Evolutionary conservation across 1,284 basidiomycete species (phyloP).

Genomic region (Ceratobasidium sp.): DNA sequence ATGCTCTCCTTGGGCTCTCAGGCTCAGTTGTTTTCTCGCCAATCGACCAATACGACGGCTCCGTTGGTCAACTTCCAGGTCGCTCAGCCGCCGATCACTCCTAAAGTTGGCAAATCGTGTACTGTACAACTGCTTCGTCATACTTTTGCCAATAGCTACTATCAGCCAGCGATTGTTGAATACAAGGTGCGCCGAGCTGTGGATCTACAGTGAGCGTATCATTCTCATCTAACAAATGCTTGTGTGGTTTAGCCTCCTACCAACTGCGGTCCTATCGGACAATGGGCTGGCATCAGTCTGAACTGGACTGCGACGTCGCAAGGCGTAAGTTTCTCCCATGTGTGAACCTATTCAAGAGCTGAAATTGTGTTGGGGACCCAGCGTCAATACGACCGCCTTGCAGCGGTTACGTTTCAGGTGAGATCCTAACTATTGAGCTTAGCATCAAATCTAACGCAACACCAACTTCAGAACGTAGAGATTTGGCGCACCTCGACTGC

Average conservation of each 20-base stretch:
- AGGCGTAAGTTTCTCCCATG: constrained; percentile 59
- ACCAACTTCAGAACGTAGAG: constrained; percentile 47
- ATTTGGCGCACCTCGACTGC: constrained; percentile 87
- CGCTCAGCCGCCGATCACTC: constrained; percentile 75
- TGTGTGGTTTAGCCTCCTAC: constrained; percentile 71
- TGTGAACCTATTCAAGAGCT: constrained; percentile 17
- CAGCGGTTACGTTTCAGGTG: constrained; percentile 75
- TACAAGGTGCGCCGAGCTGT: constrained; percentile 65
- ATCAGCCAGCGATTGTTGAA: constrained; percentile 75
- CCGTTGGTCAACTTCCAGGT: constrained; percentile 80
- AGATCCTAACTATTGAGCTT: neutral
- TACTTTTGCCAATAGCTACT: constrained; percentile 78
- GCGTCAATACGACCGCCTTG: constrained; percentile 81
- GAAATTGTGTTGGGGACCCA: constrained; percentile 17
- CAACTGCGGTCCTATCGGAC: constrained; percentile 76
- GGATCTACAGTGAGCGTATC: neutral
- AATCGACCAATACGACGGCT: constrained; percentile 48
- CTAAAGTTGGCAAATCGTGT: constrained; percentile 66
- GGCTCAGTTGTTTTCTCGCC: constrained; percentile 12
- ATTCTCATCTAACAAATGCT: neutral
- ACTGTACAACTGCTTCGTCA: constrained; percentile 76
- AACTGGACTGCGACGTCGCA: constrained; percentile 84
- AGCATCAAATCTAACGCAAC: neutral
- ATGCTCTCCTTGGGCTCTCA: constrained; percentile 29
- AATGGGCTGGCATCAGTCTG: constrained; percentile 80